Percentiles rank a stretch among this genome's conserved stretches.
Conservation (phyloP, 148 eudicot species). For the Nepenthes gracilis region DNA sequence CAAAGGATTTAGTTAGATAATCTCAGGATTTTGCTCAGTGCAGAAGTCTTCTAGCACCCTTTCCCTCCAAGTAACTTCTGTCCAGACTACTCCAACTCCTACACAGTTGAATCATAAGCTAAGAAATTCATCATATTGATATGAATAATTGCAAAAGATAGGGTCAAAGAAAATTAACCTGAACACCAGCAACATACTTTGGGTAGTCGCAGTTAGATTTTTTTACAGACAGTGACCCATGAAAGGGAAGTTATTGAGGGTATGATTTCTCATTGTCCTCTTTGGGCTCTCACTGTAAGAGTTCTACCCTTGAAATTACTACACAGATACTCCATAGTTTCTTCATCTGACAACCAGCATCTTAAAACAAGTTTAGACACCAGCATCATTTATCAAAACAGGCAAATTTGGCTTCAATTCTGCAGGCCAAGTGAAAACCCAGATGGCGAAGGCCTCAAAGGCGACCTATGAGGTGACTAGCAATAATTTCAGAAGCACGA, state of each 20-base stretch:
- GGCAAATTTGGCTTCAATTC: slow-evolving; percentile 44
- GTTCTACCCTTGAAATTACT: slow-evolving; percentile 41
- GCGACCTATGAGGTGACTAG: slow-evolving; percentile 45
- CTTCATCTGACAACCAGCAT: slow-evolving; percentile 24
- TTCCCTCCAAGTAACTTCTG: slow-evolving; percentile 94
- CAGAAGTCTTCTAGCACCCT: slow-evolving; percentile 91
- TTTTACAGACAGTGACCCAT: slow-evolving; percentile 37
- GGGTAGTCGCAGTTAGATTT: slow-evolving; percentile 60
- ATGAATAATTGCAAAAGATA: not conserved
- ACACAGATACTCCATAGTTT: slow-evolving; percentile 26
- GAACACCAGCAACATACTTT: slow-evolving; percentile 36
- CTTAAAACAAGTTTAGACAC: slow-evolving; percentile 56
- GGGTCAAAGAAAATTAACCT: not conserved
- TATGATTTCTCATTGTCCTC: slow-evolving; percentile 33
- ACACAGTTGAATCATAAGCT: slow-evolving; percentile 5
- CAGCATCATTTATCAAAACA: slow-evolving; percentile 60
- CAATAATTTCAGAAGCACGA: slow-evolving; percentile 68
- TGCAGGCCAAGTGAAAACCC: slow-evolving; percentile 54
- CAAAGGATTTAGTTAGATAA: slow-evolving; percentile 76
- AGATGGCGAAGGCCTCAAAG: slow-evolving; percentile 58
- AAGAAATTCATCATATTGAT: slow-evolving; percentile 3
- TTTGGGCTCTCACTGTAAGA: slow-evolving; percentile 18
- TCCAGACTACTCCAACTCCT: slow-evolving; percentile 92
- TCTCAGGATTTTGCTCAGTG: slow-evolving; percentile 68
- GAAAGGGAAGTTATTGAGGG: slow-evolving; percentile 64